Conservation (phyloP, 192 early-diverging fungal genomes). For the Linnemannia hyalina region DNA sequence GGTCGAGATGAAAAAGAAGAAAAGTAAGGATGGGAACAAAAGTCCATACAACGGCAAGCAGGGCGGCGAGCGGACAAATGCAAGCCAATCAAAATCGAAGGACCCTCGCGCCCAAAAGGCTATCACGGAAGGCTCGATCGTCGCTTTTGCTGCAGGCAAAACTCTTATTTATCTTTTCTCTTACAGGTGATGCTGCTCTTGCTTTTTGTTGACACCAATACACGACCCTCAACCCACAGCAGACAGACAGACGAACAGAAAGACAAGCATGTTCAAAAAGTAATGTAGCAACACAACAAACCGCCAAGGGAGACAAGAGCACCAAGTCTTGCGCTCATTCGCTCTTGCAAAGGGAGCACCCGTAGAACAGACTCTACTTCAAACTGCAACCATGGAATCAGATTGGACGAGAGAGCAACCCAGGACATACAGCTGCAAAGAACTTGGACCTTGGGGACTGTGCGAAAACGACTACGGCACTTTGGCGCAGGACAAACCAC, state of each 20-base stretch:
- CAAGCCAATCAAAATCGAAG: neutral
- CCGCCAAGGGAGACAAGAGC: neutral
- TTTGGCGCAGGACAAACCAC: neutral
- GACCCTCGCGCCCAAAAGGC: neutral
- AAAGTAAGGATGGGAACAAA: neutral
- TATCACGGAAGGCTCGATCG: conserved; percentile 12
- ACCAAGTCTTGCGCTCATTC: neutral
- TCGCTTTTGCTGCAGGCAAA: conserved; percentile 23
- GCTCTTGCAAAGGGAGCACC: neutral
- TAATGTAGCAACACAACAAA: conserved; percentile 26
- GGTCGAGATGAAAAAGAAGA: neutral
- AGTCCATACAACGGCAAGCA: neutral
- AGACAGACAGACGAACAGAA: neutral
- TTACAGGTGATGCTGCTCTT: neutral
- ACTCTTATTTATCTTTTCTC: neutral
- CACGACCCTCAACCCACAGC: neutral
- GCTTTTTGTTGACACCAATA: neutral
- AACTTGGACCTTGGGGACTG: neutral
- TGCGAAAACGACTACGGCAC: neutral
- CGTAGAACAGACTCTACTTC: neutral
- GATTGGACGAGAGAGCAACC: neutral
- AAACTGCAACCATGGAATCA: neutral
- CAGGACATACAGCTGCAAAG: neutral
- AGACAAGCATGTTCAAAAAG: conserved; percentile 74
- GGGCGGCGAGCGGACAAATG: neutral